Conservation (phyloP, 2,329 filamentous ascomycete genomes). For the Rosellinia necatrix region DNA sequence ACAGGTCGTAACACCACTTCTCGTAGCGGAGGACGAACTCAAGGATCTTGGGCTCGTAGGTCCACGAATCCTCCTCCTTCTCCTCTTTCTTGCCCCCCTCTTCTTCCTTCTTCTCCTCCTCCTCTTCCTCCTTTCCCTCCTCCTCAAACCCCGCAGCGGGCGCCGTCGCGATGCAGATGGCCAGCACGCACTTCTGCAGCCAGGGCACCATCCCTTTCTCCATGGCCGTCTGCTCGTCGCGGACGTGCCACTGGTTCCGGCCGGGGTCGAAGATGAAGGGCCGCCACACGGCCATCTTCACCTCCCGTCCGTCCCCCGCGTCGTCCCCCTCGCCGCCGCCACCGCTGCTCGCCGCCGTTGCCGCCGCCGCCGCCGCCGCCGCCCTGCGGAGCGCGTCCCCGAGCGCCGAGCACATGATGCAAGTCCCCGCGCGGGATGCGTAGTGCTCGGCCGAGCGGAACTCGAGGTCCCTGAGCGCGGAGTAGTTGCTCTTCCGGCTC, state of each 20-base stretch:
- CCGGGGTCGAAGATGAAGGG: conserved; percentile 11
- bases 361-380: background rate
- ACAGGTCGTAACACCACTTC: conserved; percentile 10
- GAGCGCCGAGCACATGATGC: conserved; percentile 6
- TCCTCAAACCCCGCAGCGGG: no score
- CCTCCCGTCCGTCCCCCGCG: background rate
- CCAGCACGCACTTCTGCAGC: conserved; percentile 11
- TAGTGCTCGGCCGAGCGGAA: conserved; percentile 7
- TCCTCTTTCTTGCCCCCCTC: background rate
- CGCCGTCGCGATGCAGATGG: conserved; percentile 2
- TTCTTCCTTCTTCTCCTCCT: background rate
- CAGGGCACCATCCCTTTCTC: conserved; percentile 7
- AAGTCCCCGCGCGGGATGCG: background rate
- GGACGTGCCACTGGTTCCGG: background rate
- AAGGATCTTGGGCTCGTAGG: conserved; percentile 1
- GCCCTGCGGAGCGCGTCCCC: conserved; percentile 2
- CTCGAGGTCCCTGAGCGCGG: background rate
- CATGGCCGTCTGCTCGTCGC: conserved; percentile 4
- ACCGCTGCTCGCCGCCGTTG: background rate
- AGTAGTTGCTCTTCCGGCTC: background rate
- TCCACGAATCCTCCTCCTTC: background rate
- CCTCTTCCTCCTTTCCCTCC: background rate
- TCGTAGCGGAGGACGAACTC: conserved; percentile 16
- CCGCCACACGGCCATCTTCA: conserved; percentile 12
- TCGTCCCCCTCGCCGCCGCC: background rate